These are phyloP conservation scores for Lasiodiplodia theobromae DNA, from an alignment of 2,329 filamentous ascomycete genomes.

Conservation along the genomic window DNA sequence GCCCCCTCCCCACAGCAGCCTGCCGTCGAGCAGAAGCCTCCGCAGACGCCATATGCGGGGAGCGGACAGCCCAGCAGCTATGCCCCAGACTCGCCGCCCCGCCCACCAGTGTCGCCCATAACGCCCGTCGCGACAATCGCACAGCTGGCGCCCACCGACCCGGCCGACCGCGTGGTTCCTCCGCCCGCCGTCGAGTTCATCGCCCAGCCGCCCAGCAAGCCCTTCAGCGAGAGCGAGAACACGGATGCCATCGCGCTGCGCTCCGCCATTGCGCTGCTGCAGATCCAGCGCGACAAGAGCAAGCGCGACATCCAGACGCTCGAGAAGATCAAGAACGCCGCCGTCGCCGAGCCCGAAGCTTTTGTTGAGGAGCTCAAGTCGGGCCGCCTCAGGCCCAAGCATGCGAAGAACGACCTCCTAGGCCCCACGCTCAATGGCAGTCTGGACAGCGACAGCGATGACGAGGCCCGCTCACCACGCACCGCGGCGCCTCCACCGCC, in stretches of 20 bases:
- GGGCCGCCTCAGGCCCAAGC: conserved; percentile 57
- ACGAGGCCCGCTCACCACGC: conserved; percentile 30
- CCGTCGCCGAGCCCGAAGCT: conserved; percentile 71
- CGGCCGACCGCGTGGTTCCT: conserved; percentile 34
- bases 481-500: conserved; percentile 21
- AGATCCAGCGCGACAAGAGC: conserved; percentile 83
- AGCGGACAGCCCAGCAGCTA: conserved; percentile 5
- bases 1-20: neutral
- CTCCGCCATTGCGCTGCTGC: conserved; percentile 83
- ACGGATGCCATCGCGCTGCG: conserved; percentile 87
- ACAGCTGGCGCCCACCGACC: conserved; percentile 43
- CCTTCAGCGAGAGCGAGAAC: conserved; percentile 64
- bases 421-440: conserved; percentile 47
- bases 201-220: conserved; percentile 51
- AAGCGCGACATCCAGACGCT: conserved; percentile 76
- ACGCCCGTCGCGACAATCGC: conserved; percentile 46
- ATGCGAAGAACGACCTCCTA: conserved; percentile 42
- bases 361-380: conserved; percentile 74
- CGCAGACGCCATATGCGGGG: conserved; percentile 20
- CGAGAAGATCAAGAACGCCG: conserved; percentile 72
- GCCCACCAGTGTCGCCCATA: conserved; percentile 49
- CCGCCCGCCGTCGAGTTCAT: conserved; percentile 44
- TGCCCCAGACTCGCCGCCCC: conserved; percentile 28
- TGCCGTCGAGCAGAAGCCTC: conserved; percentile 8
- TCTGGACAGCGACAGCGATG: conserved; percentile 38